Evolutionary conservation across 352 stramenopile genomes (phyloP).

Genomic region (Blastocystis sp.): DNA sequence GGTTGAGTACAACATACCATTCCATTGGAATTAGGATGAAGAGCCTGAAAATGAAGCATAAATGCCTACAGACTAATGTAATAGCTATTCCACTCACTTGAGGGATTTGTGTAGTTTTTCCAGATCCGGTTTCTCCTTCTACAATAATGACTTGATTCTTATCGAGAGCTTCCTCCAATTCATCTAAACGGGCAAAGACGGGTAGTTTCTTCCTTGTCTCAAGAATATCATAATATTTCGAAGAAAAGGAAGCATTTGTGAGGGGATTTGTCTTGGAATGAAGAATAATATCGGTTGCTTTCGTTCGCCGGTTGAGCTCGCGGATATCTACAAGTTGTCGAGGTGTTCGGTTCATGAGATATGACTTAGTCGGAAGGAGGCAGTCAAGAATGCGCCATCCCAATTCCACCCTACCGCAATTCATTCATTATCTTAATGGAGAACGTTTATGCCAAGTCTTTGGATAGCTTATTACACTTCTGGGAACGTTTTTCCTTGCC

Average conservation of each 20-base stretch:
- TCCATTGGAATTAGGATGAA: slow-evolving; percentile 69
- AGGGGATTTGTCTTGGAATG: slow-evolving; percentile 80
- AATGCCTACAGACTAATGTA: background rate
- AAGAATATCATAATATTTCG: slow-evolving; percentile 85
- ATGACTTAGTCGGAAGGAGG: no score
- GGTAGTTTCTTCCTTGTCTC: slow-evolving; percentile 83
- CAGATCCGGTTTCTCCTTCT: slow-evolving; percentile 93
- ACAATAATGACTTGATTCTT: slow-evolving; percentile 90
- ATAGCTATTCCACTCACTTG: slow-evolving; percentile 69
- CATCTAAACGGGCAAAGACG: slow-evolving; percentile 82
- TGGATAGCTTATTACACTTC: background rate
- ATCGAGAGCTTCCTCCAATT: slow-evolving; percentile 78
- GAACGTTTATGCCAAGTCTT: slow-evolving; percentile 23
- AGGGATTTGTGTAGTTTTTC: slow-evolving; percentile 90
- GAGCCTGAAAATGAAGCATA: slow-evolving; percentile 35
- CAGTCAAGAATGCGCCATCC: no score
- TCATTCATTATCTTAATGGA: slow-evolving; percentile 2
- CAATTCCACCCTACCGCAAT: no score
- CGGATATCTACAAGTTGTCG: slow-evolving; percentile 8
- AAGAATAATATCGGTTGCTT: slow-evolving; percentile 50
- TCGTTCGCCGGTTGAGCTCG: slow-evolving; percentile 8
- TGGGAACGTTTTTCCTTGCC: slow-evolving; percentile 1
- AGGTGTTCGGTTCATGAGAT: background rate
- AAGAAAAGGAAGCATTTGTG: slow-evolving; percentile 83
- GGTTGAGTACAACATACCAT: slow-evolving; percentile 94